phyloP scores from a whole-genome alignment of 2,329 filamentous ascomycete genomes.

The Xylariaceae sp. region DNA sequence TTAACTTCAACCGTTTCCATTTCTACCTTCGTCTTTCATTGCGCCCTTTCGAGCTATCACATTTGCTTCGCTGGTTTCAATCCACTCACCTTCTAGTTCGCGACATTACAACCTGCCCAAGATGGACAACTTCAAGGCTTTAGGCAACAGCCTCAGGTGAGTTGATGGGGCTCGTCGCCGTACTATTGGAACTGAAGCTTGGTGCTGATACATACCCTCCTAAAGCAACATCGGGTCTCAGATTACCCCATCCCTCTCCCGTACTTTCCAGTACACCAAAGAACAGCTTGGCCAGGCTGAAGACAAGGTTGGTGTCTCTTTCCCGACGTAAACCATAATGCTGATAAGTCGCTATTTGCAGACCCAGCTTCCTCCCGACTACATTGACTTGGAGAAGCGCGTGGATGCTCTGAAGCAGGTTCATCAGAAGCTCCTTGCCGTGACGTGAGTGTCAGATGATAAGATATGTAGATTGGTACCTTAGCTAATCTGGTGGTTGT shows the following conservation, averaged over 20 bases:
- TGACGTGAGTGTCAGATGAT: conserved; percentile 72
- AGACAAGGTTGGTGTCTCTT: conserved; percentile 71
- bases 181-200: conserved; percentile 23
- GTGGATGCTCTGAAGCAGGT: conserved; percentile 97
- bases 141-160: conserved; percentile 64
- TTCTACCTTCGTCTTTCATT: conserved; percentile 7
- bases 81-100: background rate
- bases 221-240: conserved; percentile 70
- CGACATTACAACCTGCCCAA: conserved; percentile 15
- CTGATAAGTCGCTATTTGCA: conserved; percentile 44
- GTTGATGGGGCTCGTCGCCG: conserved; percentile 27
- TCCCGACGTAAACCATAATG: background rate
- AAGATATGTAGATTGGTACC: conserved; percentile 5
- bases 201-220: conserved; percentile 26
- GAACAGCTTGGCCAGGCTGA: conserved; percentile 95
- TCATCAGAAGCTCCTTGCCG: conserved; percentile 94
- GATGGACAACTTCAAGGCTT: conserved; percentile 65
- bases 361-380: conserved; percentile 96
- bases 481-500: conserved; percentile 31
- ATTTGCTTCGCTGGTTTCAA: conserved; percentile 8
- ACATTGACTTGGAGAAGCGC: conserved; percentile 97
- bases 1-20: conserved; percentile 15
- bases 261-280: conserved; percentile 97
- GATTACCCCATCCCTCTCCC: conserved; percentile 90
- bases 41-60: conserved; percentile 11